Percentiles rank a stretch among this genome's conserved stretches.
These are phyloP conservation scores for Xylariaceae sp. DNA, from an alignment of 2,329 filamentous ascomycete species.

Conservation along the genomic window DNA sequence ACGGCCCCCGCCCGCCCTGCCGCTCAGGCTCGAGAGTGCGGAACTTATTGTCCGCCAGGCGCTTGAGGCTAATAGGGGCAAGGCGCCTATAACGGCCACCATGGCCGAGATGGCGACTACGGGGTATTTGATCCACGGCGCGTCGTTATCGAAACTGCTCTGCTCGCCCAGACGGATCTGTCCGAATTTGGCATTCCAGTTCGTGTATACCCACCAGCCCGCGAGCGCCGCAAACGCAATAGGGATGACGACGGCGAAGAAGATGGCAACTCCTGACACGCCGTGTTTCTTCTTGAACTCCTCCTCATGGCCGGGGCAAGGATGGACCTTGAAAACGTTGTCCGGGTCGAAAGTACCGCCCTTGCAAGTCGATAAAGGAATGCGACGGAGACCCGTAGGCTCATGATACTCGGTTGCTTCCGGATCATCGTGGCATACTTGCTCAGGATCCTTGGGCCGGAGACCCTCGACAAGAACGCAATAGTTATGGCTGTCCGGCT, in stretches of 20 bases:
- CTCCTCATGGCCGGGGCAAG: slow-evolving; percentile 76
- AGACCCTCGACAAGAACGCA: slow-evolving; percentile 75
- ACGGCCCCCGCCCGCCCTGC: slow-evolving; percentile 46
- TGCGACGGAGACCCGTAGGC: slow-evolving; percentile 80
- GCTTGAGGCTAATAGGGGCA: slow-evolving; percentile 68
- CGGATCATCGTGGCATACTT: slow-evolving; percentile 57
- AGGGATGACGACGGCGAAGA: slow-evolving; percentile 79
- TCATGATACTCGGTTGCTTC: slow-evolving; percentile 75
- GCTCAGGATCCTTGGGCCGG: slow-evolving; percentile 48
- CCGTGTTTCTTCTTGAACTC: slow-evolving; percentile 72
- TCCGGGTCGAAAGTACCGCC: slow-evolving; percentile 69
- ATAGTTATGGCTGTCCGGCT: slow-evolving; percentile 70
- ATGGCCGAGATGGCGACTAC: slow-evolving; percentile 66
- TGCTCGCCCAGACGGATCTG: slow-evolving; percentile 83
- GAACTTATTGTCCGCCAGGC: slow-evolving; percentile 64
- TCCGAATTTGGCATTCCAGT: slow-evolving; percentile 87
- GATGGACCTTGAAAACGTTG: slow-evolving; percentile 53
- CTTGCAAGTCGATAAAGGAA: slow-evolving; percentile 82
- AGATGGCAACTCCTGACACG: slow-evolving; percentile 68
- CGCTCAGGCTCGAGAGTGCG: slow-evolving; percentile 46
- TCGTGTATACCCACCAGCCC: slow-evolving; percentile 80
- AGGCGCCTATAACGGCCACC: slow-evolving; percentile 54
- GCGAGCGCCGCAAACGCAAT: slow-evolving; percentile 64
- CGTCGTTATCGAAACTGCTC: slow-evolving; percentile 61
- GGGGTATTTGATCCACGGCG: slow-evolving; percentile 76